Percentiles rank a stretch among this genome's conserved stretches.
Evolutionary conservation across 768 basidiomycete species (phyloP).

Genomic region (Macrolepiota fuliginosa): DNA sequence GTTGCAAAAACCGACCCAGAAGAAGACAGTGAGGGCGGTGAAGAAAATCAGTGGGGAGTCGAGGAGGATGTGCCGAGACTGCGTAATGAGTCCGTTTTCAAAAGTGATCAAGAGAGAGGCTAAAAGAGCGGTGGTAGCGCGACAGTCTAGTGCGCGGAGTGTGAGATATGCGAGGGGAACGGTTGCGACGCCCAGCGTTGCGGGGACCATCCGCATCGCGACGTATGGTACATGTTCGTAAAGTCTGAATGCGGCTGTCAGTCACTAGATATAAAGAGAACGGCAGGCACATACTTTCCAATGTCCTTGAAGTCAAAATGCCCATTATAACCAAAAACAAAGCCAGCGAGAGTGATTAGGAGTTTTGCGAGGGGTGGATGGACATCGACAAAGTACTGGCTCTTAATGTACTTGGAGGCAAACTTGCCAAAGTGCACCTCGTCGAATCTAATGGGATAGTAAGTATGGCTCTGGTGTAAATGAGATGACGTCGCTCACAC

Average conservation of each 20-base stretch:
- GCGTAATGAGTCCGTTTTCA: conserved; percentile 94
- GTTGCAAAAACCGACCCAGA: conserved; percentile 90
- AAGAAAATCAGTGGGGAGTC: conserved; percentile 99
- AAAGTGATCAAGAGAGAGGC: conserved; percentile 91
- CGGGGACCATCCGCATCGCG: conserved; percentile 96
- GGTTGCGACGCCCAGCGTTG: conserved; percentile 82
- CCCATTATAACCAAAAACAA: conserved; percentile 85
- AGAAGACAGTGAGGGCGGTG: conserved; percentile 83
- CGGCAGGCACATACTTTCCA: conserved; percentile 62
- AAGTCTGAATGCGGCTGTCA: conserved; percentile 40
- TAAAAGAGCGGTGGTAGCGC: conserved; percentile 88
- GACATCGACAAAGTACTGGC: conserved; percentile 90
- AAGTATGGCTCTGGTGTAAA: conserved; percentile 2
- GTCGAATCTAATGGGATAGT: conserved; percentile 67
- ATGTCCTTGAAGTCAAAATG: conserved; percentile 98
- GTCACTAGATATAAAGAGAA: conserved; percentile 2
- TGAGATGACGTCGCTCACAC: conserved; percentile 61
- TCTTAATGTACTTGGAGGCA: conserved; percentile 90
- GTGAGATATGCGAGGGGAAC: conserved; percentile 92
- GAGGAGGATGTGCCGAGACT: conserved; percentile 94
- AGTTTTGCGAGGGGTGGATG: conserved; percentile 97
- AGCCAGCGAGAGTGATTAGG: conserved; percentile 88
- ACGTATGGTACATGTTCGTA: conserved; percentile 92
- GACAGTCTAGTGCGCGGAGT: conserved; percentile 88
- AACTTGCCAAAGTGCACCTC: conserved; percentile 99